Evolutionary conservation across 345 rosid genomes (phyloP), one percentile per base, ranked within the genome.

Genomic region (Camelina laxa): DNA sequence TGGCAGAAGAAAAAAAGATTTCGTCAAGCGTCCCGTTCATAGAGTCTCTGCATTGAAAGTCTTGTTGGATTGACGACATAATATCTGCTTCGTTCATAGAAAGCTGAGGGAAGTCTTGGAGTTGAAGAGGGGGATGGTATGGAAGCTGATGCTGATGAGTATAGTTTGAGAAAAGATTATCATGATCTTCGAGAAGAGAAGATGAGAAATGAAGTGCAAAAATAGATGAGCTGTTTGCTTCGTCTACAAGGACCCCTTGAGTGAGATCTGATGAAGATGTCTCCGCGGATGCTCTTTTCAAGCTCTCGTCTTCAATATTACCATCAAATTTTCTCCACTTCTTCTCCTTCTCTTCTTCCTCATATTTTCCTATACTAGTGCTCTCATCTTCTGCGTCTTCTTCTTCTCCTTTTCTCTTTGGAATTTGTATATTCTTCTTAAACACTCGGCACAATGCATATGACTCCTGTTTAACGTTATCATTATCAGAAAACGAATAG

Each of bases 361-460:
- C 63, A 7, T 69, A 58, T 53, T 68, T 62, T 12, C 49, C 75
- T 50, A 57, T 58, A 48, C 71, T 48, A 22, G 35, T 65, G 57
- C 61, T 78, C 39, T 68, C 73, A 33, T 16, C 69, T 58, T 57
- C 62, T 60, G 24, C 30, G 2, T 31, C 54, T 9, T 17, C 65
- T 36, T 80, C 69, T 36, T 61, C 80, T 33, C 53, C 80, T 59
- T 27, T 75, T 61, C 81, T 21, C 72, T 79, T 85, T 19, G 88
- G 81, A 44, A 84, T 73, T 75, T 85, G 88, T 62, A 80, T 75
- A 16, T 80, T 77, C 83, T 89, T 89, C 83, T 79, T 87, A 84
- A 89, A 89, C 64, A 89, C 84, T 1, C 95, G 91, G 68, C 95
- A 89, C 33, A 89, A 78, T 65, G 95, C 90, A 61, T 85, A 89